Base-by-base conservation (phyloP, 805 yeast species). In the Cyberlindnera xylosilytica region DNA sequence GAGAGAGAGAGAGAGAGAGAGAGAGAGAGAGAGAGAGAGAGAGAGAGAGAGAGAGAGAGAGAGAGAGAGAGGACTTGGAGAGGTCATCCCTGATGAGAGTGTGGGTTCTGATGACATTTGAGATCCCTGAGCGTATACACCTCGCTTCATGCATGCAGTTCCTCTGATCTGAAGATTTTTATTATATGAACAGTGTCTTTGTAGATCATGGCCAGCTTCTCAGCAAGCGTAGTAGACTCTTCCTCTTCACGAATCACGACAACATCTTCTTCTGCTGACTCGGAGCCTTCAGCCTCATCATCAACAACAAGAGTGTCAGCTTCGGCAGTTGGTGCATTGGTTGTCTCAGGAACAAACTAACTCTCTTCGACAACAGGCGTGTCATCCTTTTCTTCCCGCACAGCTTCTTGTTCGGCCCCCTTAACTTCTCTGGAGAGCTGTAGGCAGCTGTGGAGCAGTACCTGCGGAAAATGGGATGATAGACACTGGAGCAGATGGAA, bases 401-500 rank as follows among this genome's bases (percentile, higher is more conserved):
- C 36, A 22, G 24, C 23, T 15, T 47, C 50, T 9, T 42, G 52
- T 17, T 39, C 51, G n/a, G 41, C 42, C 3, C 7, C 33, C 6
- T 29, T 19, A 4, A n/a, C 36, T 17, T 20, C 23, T 15, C 46
- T 49, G 49, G 20, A 55, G 31, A 3, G 49, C 50, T 13, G 36
- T 38, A 16, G 62, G 62, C 2, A 56, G 32, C 20, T 52, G 50
- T 23, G 58, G 51, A 46, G 57, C 43, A 45, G 60, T 17, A 38
- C 58, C 60, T 10, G 42, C 18, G 7, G 74, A 72, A 58, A 73
- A 67, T 16, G 84, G 81, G 57, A 78, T 57, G n/a, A 76, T 66
- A 4, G 83, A 80, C 42, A 77, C 61, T 0, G 80, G 72, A 18
- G 58, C 59, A 7, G 70, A 63, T 0, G 53, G 34, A 5, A 56